Evolutionary conservation across 192 early-diverging fungal species (phyloP).

Genomic region (Rhizophagus sp.): DNA sequence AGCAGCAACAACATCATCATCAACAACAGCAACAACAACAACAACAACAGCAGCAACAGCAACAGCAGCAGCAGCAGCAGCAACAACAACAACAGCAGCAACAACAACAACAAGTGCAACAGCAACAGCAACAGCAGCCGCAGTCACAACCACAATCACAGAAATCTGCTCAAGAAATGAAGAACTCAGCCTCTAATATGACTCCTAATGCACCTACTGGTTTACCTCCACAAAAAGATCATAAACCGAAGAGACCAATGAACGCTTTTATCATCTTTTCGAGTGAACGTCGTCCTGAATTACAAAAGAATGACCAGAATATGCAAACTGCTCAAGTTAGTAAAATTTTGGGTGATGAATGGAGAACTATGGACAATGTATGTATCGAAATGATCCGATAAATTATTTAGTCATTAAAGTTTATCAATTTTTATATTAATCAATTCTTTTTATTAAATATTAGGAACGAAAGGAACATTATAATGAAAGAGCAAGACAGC

Average conservation of each 20-base stretch:
- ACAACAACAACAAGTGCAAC: constrained; percentile 13
- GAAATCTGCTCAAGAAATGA: constrained; percentile 7
- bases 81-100: constrained; percentile 8
- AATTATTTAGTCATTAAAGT: neutral
- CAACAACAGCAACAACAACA: neutral
- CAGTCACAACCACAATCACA: constrained; percentile 28
- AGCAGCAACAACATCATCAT: constrained; percentile 9
- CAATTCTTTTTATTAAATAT: neutral
- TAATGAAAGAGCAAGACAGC: constrained; percentile 54
- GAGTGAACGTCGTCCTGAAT: constrained; percentile 63
- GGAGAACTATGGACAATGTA: constrained; percentile 49
- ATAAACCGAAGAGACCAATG: constrained; percentile 62
- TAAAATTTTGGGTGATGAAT: constrained; percentile 67
- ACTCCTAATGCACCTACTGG: constrained; percentile 15
- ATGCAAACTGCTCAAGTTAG: constrained; percentile 66
- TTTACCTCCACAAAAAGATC: constrained; percentile 33
- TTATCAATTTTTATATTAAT: neutral
- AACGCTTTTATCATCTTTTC: constrained; percentile 71
- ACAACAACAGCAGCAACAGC: neutral
- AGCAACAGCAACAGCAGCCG: constrained; percentile 17
- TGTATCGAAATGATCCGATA: neutral
- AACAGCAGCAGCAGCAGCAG: constrained; percentile 16
- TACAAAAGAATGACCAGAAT: constrained; percentile 56
- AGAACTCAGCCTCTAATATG: constrained; percentile 3
- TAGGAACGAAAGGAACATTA: constrained; percentile 59